Evolutionary conservation across 2,329 filamentous ascomycete species (phyloP), one percentile per base, ranked within the genome.

Genomic region (Aspergillus luchuensis): DNA sequence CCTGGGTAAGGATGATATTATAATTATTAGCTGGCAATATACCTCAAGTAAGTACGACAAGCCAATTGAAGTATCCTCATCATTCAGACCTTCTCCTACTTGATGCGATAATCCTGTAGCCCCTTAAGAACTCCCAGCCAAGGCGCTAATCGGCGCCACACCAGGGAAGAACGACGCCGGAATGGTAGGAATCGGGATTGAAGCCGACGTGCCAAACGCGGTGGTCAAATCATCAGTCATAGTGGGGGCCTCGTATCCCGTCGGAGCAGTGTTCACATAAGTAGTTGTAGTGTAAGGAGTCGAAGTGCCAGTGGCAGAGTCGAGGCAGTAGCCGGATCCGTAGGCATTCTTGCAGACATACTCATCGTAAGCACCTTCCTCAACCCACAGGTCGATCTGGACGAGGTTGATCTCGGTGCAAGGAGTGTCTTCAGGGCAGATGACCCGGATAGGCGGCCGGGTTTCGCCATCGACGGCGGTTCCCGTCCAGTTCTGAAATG

Each of bases 401-500:
- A 73, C 72, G 59, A 86, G 78, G 13, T 72, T 78, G 62, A 86
- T 78, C 55, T 80, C 80, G 2, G 78, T 81, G 74, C 85, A 87
- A 8, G 85, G 85, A 0, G 78, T 79, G 2, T 66, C 74, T 58
- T 80, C 76, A 0, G 83, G 79, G 64, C 84, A 87, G 36, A 79
- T 70, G 43, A 86, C 72, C 59, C 83, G 81, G 66, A 87, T 76
- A 2, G 85, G 84, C 0, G 30, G 30, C 82, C 83, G 21, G 85
- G 80, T 56, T 78, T 59, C 70, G 17, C 84, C 85, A 61, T 86
- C 75, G 2, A 75, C 68, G 52, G 71, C 62, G 2, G 81, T 84
- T 36, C 85, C 85, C 58, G 80, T 82, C 85, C 85, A 87, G 71
- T 84, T 82, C 30, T 70, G 77, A 69, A 86, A 79, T 2, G 78